Evolutionary conservation across 2,329 filamentous ascomycete genomes (phyloP).

Genomic region (Colletotrichum spaethianum): DNA sequence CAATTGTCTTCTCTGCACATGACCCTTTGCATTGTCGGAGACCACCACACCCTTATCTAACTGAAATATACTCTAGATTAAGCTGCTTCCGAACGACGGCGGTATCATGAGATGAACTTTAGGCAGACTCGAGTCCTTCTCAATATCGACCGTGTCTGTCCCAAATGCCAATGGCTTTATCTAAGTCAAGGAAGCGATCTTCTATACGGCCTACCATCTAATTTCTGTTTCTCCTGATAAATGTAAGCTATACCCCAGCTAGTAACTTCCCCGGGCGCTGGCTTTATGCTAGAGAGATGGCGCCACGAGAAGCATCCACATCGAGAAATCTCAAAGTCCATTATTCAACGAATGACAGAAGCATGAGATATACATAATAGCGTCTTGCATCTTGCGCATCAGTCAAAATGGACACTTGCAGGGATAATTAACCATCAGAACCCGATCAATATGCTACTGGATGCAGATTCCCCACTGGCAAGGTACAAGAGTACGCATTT

Average conservation of each 20-base stretch:
- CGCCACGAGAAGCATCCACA: not conserved
- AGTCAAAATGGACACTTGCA: not conserved
- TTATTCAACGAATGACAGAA: not conserved
- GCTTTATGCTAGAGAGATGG: not conserved
- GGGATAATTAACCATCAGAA: not conserved
- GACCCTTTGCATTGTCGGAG: not conserved
- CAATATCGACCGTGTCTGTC: not conserved
- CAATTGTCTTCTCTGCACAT: not conserved
- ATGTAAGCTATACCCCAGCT: not conserved
- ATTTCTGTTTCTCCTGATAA: not conserved
- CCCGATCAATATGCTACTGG: slow-evolving; percentile 13
- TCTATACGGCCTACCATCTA: too few relatives aligned
- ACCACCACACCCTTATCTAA: not conserved
- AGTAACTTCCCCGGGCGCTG: not conserved
- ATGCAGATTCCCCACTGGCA: not conserved
- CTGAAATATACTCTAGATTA: not conserved
- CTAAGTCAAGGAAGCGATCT: not conserved
- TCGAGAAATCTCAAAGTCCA: not conserved
- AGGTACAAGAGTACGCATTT: slow-evolving; percentile 14
- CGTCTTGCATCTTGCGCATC: slow-evolving; percentile 2
- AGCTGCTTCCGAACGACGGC: not conserved
- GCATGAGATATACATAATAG: not conserved
- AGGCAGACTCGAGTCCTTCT: not conserved
- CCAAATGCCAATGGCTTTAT: not conserved
- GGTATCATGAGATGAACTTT: slow-evolving; percentile 1